These are phyloP conservation scores for Apiotrichum brassicae DNA, from an alignment of 1,284 basidiomycete species.

Conservation along the genomic window DNA sequence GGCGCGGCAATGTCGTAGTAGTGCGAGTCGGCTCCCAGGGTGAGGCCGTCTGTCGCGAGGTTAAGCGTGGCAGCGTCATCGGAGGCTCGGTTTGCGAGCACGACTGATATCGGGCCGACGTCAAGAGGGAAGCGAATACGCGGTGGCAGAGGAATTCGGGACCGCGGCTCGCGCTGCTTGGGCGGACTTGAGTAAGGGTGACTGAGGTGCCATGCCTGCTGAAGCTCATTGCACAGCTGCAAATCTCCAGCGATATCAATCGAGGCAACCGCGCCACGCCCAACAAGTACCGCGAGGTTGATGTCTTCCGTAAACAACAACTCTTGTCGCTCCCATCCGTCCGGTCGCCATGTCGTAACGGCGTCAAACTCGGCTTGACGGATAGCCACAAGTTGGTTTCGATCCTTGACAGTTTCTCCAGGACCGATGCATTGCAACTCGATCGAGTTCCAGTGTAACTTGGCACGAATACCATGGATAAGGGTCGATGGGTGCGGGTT, in stretches of 20 bases:
- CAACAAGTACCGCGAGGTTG: slow-evolving; percentile 34
- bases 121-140: slow-evolving; percentile 32
- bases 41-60: slow-evolving; percentile 29
- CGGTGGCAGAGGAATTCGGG: slow-evolving; percentile 12
- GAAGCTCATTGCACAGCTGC: slow-evolving; percentile 31
- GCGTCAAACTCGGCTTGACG: slow-evolving; percentile 32
- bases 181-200: slow-evolving; percentile 1
- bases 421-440: slow-evolving; percentile 32
- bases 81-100: slow-evolving; percentile 29
- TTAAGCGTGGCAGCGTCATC: slow-evolving; percentile 30
- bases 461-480: slow-evolving; percentile 30
- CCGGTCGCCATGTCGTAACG: slow-evolving; percentile 37
- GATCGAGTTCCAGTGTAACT: slow-evolving; percentile 27
- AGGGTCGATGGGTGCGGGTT: slow-evolving; percentile 25
- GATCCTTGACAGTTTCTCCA: slow-evolving; percentile 23
- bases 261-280: slow-evolving; percentile 24
- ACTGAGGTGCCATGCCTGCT: slow-evolving; percentile 18
- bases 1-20: neutral
- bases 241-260: slow-evolving; percentile 35
- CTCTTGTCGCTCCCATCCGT: slow-evolving; percentile 32
- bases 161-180: neutral
- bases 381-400: slow-evolving; percentile 30
- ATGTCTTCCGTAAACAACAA: slow-evolving; percentile 37
- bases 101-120: slow-evolving; percentile 27
- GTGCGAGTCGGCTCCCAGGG: slow-evolving; percentile 8